These are phyloP conservation scores for Fusarium nematophilum DNA, from an alignment of 2,329 filamentous ascomycete species.

Conservation along the genomic window DNA sequence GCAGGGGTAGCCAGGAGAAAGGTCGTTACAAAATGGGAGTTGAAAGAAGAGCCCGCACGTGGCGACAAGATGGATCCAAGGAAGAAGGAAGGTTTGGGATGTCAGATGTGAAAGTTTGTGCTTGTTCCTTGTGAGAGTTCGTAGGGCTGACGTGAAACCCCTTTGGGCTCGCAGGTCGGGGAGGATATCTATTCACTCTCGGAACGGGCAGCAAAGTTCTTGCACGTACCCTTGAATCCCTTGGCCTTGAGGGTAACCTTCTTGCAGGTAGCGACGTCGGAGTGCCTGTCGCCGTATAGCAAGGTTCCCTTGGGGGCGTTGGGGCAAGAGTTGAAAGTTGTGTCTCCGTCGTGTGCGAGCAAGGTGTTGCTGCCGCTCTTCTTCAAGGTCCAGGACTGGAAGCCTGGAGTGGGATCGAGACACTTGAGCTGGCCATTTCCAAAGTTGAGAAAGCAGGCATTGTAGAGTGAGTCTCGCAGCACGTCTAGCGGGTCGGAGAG, in stretches of 20 bases:
- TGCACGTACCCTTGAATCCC: conserved; percentile 44
- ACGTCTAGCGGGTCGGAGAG: conserved; percentile 37
- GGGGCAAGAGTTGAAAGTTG: conserved; percentile 44
- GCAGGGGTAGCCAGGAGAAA: conserved; percentile 11
- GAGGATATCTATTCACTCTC: neutral
- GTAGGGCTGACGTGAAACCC: conserved; percentile 3
- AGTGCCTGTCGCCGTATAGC: conserved; percentile 37
- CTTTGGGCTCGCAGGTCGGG: neutral
- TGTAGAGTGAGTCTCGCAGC: conserved; percentile 44
- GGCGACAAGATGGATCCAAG: neutral
- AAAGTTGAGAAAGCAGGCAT: conserved; percentile 48
- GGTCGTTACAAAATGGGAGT: conserved; percentile 18
- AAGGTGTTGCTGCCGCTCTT: conserved; percentile 33
- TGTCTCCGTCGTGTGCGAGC: conserved; percentile 40
- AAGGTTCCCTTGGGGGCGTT: conserved; percentile 35
- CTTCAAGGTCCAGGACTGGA: conserved; percentile 44
- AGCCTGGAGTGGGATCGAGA: conserved; percentile 47
- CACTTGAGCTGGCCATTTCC: conserved; percentile 44
- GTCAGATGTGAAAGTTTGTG: conserved; percentile 12
- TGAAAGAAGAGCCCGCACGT: conserved; percentile 18
- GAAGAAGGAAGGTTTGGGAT: conserved; percentile 6
- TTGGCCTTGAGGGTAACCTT: conserved; percentile 39
- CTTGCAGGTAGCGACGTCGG: conserved; percentile 37
- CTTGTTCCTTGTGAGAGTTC: conserved; percentile 9
- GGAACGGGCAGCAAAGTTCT: conserved; percentile 23